Evolutionary conservation across 306 rosid genomes (phyloP).

Genomic region (Datisca glomerata): DNA sequence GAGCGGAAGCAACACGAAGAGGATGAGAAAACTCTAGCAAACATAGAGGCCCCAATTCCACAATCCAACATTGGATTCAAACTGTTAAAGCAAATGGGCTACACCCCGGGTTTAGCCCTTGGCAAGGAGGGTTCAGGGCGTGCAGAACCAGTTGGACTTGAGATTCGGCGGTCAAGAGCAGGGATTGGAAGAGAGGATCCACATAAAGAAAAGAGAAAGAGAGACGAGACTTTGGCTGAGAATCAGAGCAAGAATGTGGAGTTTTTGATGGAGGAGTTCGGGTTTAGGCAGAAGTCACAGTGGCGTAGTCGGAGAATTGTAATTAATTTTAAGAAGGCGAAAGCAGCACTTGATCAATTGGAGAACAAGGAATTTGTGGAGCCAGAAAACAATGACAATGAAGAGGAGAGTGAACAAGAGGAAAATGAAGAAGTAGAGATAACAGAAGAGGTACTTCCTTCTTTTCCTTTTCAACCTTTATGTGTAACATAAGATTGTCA

Average conservation of each 20-base stretch:
- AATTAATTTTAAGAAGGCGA: slow-evolving; percentile 58
- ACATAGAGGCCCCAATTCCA: slow-evolving; percentile 71
- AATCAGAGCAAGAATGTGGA: slow-evolving; percentile 43
- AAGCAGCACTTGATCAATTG: slow-evolving; percentile 73
- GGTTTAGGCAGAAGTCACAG: slow-evolving; percentile 66
- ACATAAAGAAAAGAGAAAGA: slow-evolving; percentile 60
- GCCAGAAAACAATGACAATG: slow-evolving; percentile 51
- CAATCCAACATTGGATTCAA: slow-evolving; percentile 86
- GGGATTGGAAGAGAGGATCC: slow-evolving; percentile 72
- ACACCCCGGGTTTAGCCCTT: slow-evolving; percentile 66
- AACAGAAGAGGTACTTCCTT: slow-evolving; percentile 59
- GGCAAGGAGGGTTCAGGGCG: slow-evolving; percentile 72
- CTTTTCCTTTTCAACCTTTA: neutral
- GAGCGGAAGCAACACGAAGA: slow-evolving; percentile 63
- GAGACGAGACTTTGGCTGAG: slow-evolving; percentile 26
- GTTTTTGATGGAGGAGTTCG: slow-evolving; percentile 66
- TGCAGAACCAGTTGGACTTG: slow-evolving; percentile 68
- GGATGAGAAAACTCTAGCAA: slow-evolving; percentile 73
- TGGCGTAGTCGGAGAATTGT: slow-evolving; percentile 59
- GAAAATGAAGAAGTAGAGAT: slow-evolving; percentile 60
- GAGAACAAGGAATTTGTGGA: slow-evolving; percentile 68
- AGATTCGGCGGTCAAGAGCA: slow-evolving; percentile 83
- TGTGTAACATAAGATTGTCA: no score
- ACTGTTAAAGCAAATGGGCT: slow-evolving; percentile 85
- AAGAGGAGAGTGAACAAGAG: slow-evolving; percentile 34